Evolutionary conservation across 2,329 filamentous ascomycete genomes (phyloP).

Genomic region (Verticillium alfalfae): DNA sequence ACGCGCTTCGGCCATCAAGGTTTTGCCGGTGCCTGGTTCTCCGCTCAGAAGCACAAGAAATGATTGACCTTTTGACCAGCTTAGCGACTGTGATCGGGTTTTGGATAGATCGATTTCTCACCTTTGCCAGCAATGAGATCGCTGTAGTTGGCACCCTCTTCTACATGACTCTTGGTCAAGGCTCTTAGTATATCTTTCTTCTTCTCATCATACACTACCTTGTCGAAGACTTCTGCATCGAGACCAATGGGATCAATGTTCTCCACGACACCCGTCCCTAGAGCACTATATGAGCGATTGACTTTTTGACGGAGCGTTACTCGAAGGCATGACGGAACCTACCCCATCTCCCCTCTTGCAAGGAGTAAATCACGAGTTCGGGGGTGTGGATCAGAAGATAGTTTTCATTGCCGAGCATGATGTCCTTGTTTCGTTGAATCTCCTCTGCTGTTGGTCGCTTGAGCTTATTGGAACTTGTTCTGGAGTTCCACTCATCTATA

Average conservation of each 20-base stretch:
- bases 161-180: not conserved
- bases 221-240: not conserved
- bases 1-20: not conserved
- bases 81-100: no score
- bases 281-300: not conserved
- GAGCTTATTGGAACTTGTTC: not conserved
- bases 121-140: not conserved
- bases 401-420: not conserved
- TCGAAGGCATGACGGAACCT: not conserved
- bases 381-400: not conserved
- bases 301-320: no score
- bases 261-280: not conserved
- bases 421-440: not conserved
- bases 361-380: not conserved
- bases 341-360: not conserved
- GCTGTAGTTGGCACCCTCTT: not conserved
- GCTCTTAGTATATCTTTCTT: not conserved
- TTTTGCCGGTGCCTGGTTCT: not conserved
- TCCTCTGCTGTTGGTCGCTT: not conserved
- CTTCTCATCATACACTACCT: not conserved
- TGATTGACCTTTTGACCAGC: not conserved
- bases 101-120: not conserved
- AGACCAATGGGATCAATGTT: not conserved
- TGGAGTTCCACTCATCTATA: no score
- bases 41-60: not conserved